These are phyloP conservation scores for Candida labiduridarum DNA, from an alignment of 1,139 yeast species.

Conservation along the genomic window DNA sequence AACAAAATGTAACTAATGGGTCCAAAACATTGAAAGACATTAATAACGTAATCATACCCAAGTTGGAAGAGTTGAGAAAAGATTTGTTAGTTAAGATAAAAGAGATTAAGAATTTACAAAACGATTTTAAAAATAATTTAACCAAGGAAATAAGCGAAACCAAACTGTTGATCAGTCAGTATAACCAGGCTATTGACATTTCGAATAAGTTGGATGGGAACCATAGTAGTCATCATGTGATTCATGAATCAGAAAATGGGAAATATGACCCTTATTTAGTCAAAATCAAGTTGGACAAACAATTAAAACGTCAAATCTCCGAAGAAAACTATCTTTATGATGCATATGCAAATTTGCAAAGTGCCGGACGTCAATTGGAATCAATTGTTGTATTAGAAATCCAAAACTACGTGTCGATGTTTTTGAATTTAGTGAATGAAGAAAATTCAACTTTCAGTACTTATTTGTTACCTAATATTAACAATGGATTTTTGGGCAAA, in stretches of 20 bases:
- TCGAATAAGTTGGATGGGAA: slow-evolving; percentile 35
- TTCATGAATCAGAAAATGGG: slow-evolving; percentile 34
- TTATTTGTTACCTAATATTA: slow-evolving; percentile 64
- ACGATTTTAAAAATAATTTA: slow-evolving; percentile 81
- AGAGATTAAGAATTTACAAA: slow-evolving; percentile 78
- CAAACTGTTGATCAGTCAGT: slow-evolving; percentile 50
- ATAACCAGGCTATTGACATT: slow-evolving; percentile 43
- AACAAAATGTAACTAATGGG: slow-evolving; percentile 67
- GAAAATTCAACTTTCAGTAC: slow-evolving; percentile 72
- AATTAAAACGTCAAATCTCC: slow-evolving; percentile 70
- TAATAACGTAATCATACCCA: slow-evolving; percentile 69
- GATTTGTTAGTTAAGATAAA: slow-evolving; percentile 83
- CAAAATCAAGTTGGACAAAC: slow-evolving; percentile 71
- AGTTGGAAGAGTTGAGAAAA: slow-evolving; percentile 80
- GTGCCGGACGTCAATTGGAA: slow-evolving; percentile 87
- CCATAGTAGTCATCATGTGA: slow-evolving; percentile 19
- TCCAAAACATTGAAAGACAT: slow-evolving; percentile 74
- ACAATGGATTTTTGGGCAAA: slow-evolving; percentile 73
- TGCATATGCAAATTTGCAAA: slow-evolving; percentile 84
- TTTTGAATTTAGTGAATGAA: slow-evolving; percentile 66
- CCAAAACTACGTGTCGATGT: slow-evolving; percentile 76
- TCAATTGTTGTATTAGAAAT: slow-evolving; percentile 84
- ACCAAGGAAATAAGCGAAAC: slow-evolving; percentile 70
- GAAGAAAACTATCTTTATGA: slow-evolving; percentile 89
- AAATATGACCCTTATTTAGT: slow-evolving; percentile 82